Percentiles rank a stretch among this genome's conserved stretches.
These are phyloP conservation scores for Perkinsus olseni DNA, from an alignment of 169 alveolate species.

Conservation along the genomic window DNA sequence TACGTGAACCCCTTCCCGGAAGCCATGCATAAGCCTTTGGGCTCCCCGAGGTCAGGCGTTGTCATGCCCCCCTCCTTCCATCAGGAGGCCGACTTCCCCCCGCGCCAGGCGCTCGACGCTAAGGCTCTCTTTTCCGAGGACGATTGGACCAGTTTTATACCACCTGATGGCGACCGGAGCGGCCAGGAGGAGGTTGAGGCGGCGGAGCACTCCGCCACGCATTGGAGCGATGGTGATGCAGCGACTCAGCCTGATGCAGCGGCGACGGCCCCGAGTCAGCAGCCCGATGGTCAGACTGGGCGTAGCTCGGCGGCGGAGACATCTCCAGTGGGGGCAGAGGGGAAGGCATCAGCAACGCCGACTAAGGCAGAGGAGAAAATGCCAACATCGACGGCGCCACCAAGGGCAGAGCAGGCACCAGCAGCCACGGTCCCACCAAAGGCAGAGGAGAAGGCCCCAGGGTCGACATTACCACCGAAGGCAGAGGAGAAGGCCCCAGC, in stretches of 20 bases:
- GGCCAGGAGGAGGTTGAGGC: neutral
- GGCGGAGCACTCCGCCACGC: neutral
- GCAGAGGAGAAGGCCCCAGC: no score
- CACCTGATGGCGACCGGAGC: neutral
- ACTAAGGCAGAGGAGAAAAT: neutral
- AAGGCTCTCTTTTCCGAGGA: neutral
- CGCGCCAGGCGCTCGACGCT: neutral
- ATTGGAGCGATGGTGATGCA: no score
- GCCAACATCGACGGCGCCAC: neutral
- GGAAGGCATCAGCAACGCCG: neutral
- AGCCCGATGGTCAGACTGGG: no score
- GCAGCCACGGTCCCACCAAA: neutral
- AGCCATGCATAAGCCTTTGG: neutral
- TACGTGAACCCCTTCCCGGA: neutral
- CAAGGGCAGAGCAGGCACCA: neutral
- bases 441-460: no score
- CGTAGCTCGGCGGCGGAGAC: neutral
- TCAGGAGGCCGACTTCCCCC: neutral
- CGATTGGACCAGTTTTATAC: neutral
- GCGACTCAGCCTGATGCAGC: no score
- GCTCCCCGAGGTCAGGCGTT: neutral
- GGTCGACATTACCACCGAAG: no score
- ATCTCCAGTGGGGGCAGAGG: neutral
- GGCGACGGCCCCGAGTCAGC: no score
- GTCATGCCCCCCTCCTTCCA: neutral